These are phyloP conservation scores for Rhodamnia rubescens DNA, from an alignment of 345 rosid genomes.

Conservation along the genomic window DNA sequence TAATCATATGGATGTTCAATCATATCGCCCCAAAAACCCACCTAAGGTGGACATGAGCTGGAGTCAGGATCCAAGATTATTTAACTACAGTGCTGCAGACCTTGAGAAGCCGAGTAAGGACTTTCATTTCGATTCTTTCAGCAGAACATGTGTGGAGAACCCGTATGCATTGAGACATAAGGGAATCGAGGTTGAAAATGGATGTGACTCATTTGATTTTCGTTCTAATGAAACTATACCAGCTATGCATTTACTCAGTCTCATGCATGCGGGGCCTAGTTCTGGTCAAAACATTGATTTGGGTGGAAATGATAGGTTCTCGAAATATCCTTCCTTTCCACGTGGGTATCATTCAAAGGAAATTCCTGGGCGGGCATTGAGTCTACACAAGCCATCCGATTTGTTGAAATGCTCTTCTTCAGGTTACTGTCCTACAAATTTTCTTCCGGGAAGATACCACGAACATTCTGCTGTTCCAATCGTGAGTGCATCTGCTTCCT, in stretches of 20 bases:
- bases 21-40: constrained; percentile 19
- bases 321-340: constrained; percentile 32
- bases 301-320: constrained; percentile 30
- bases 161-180: constrained; percentile 43
- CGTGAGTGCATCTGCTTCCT: constrained; percentile 41
- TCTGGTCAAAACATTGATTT: constrained; percentile 37
- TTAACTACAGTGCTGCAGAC: constrained; percentile 25
- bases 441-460: constrained; percentile 17
- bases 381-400: constrained; percentile 21
- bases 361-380: constrained; percentile 25
- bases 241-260: constrained; percentile 88
- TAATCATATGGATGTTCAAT: constrained; percentile 14
- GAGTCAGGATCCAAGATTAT: constrained; percentile 16
- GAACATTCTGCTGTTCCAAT: constrained; percentile 20
- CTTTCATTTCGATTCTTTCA: constrained; percentile 22
- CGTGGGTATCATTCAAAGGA: constrained; percentile 36
- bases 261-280: constrained; percentile 62
- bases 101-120: constrained; percentile 37
- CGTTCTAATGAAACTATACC: constrained; percentile 70
- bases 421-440: constrained; percentile 27
- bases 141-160: constrained; percentile 20
- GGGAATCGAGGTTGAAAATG: constrained; percentile 13
- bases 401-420: constrained; percentile 17
- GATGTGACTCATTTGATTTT: constrained; percentile 31
- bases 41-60: constrained; percentile 17